Base-by-base conservation (phyloP, 2,329 filamentous ascomycete species). In the Venturia oleaginea region DNA sequence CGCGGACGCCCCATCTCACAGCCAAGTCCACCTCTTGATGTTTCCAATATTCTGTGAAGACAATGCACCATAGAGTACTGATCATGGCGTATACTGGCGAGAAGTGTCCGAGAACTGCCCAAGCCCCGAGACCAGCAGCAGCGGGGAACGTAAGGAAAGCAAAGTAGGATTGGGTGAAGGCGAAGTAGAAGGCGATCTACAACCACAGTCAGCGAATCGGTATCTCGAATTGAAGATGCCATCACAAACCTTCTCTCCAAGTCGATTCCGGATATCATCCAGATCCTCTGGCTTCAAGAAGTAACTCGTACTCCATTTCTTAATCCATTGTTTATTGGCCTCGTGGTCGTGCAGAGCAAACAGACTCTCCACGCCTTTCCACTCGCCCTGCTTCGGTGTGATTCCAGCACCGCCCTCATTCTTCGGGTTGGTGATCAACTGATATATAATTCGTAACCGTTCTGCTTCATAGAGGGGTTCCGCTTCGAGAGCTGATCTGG, bases 1-100 rank as follows among this genome's bases (percentile, higher is more conserved):
- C 89, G 61, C 89, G 86, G 3, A 96, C 92, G 17, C 90, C 89
- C 93, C 93, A 97, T 69, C 91, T 85, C 19, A 96, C 85, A 10
- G 88, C 87, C 8, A 97, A 80, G 72, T 97, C 92, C 1, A 87
- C 81, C 75, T 97, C 91, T 74, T 95, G 91, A 70, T 93, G 89
- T 78, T 95, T 96, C 93, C 93, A 97, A 76, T 90, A 96, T 73
- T 97, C 93, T 65, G 96, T 89, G 72, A 97, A 97, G 59, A 93
- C 79, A 2, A 94, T 86, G 65, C 88, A 88, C 91, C 92, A 96
- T n/a, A 96, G 78, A 40, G 86, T 88, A 72, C 88, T 92, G 55
- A 88, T 81, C 0, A 92, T 75, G 17, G 89, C 90, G 70, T 95
- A 97, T 61, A 92, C 76, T 65, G 86, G 84, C 1, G 92, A 96